phyloP scores from a whole-genome alignment of 352 stramenopile genomes.

The Phytophthora sp. region DNA sequence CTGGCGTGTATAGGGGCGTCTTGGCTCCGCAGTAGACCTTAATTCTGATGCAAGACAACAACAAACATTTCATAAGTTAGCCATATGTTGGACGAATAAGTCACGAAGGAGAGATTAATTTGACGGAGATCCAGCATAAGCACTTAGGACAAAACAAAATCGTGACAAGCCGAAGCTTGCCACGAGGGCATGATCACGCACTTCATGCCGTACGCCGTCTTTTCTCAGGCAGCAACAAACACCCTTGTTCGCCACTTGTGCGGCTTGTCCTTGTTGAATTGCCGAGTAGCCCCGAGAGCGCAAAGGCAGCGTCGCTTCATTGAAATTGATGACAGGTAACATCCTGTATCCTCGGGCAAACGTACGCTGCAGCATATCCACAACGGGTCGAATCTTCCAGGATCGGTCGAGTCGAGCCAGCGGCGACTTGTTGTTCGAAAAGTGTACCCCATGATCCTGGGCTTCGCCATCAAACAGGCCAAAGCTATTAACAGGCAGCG shows the following conservation, averaged over 20 bases:
- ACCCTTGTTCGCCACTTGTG: not conserved
- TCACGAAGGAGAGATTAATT: too few relatives aligned
- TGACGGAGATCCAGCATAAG: not conserved
- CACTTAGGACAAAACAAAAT: not conserved
- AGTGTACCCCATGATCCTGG: constrained; percentile 9
- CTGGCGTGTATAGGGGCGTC: not conserved
- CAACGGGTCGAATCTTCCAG: not conserved
- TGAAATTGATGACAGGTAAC: not conserved
- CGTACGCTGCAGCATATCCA: not conserved
- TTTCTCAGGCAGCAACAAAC: not conserved
- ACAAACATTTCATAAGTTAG: too few relatives aligned
- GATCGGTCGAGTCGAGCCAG: not conserved
- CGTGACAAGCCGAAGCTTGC: constrained; percentile 1
- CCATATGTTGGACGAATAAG: too few relatives aligned
- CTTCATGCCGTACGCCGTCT: not conserved
- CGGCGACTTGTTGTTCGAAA: constrained; percentile 5
- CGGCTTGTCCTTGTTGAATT: constrained; percentile 1
- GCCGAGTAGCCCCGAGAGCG: not conserved
- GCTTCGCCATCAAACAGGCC: not conserved
- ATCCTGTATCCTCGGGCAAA: not conserved
- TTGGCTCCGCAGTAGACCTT: not conserved
- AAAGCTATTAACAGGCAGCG: not conserved
- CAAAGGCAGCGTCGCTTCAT: not conserved
- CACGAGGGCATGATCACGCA: too few relatives aligned
- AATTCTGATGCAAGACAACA: not conserved